Base-by-base conservation (phyloP, 2,329 filamentous ascomycete genomes). In the Ceratocystis cacaofunesta region DNA sequence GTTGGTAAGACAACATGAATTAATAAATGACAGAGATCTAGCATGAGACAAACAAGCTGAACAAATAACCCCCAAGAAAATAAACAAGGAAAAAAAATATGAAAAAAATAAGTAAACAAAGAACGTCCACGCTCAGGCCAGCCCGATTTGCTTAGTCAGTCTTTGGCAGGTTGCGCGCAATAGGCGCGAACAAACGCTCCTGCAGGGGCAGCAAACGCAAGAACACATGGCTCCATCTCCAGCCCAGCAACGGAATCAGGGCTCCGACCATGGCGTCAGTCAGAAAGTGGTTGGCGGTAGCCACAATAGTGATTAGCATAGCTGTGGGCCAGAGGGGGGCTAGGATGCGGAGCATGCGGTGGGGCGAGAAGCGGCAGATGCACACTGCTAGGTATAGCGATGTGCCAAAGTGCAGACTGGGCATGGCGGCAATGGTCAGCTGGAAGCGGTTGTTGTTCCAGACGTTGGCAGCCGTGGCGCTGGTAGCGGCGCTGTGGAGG, bases 381-480 rank as follows among this genome's bases (percentile, higher is more conserved):
- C 70, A 74, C 5, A 74, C 70, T 1, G 72, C 74, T 12, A 77
- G 70, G 65, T 75, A 75, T 1, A 75, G 69, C 0, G 75, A 70
- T 0, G 74, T 77, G 36, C 78, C 78, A 67, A 79, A 80, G 68
- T 80, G 78, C 15, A 80, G 70, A 19, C 75, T 78, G 1, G 78
- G 78, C 78, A 80, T 80, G 30, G 78, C 78, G 0, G 78, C 78
- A 66, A 79, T 78, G 6, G 76, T 79, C 10, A 79, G 70, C 68
- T 78, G 76, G 65, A 77, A 78, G 22, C 72, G 72, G 68, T 79
- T 80, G 64, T 78, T 72, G 19, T 74, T 78, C 78, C 77, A 79
- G 1, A 70, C 70, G 48, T 70, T 74, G 7, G 68, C 69, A 0
- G 69, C 63, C 65, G 71, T 48, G 67, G 71, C 12, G 66, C 70